Evolutionary conservation across 2,329 filamentous ascomycete genomes (phyloP), one percentile per base, ranked within the genome.

Genomic region (Exophiala viscosa): DNA sequence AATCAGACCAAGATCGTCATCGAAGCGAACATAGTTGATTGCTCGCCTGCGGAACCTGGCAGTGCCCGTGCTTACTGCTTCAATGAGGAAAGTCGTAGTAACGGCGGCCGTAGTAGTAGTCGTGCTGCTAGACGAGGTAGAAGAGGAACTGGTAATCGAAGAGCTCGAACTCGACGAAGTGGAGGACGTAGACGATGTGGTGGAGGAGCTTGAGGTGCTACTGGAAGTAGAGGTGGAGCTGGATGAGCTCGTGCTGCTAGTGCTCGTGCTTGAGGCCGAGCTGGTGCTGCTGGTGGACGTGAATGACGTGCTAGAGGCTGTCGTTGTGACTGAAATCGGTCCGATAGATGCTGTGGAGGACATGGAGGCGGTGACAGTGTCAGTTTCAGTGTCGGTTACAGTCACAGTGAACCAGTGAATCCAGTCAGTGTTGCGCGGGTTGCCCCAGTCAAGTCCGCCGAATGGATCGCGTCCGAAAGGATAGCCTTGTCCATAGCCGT

Each of bases 41-140:
- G 56, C 41, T 52, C 58, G 56, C 50, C 57, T 59, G 45, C 45
- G 52, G 34, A 41, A 45, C 15, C 45, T 55, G 31, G 46, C 36
- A 15, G 40, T 14, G 10, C 32, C 45, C 45, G 45, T 53, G 32
- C 46, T 40, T 35, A 17, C 39, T 28, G 23, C 23, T 28, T 28
- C 23, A 20, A 57, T 41, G 15, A 45, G 7, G 40, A 57, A 57
- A 1, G 11, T 14, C 5, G 44, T 33, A 15, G 45, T 38, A 13
- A 18, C 41, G n/a, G 46, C 23, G 23, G 43, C 31, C n/a, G 40
- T 17, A 36, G 28, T 13, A 31, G 35, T 20, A 8, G 41, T 45
- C 17, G 35, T 32, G 41, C 32, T 45, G 9, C 33, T 34, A 18
- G 41, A 17, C 15, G n/a, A 39, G 8, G 41, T 40, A 20, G 41